Evolutionary conservation across 2,329 filamentous ascomycete genomes (phyloP).

Genomic region (Alternaria rosae): DNA sequence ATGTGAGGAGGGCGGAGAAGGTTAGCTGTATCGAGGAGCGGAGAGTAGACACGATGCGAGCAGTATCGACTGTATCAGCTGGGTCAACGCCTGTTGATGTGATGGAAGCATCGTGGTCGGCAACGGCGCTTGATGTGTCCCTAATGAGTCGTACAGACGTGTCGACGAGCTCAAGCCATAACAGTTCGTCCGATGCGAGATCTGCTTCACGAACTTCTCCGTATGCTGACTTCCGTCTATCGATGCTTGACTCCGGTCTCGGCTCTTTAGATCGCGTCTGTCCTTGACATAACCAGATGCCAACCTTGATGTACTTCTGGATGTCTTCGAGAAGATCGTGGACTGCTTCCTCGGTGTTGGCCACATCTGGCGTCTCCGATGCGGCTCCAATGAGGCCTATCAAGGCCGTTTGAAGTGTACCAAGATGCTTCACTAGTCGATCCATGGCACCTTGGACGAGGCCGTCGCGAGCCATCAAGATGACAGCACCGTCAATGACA

Average conservation of each 20-base stretch:
- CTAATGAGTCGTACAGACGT: slow-evolving; percentile 64
- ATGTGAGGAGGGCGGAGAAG: slow-evolving; percentile 84
- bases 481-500: slow-evolving; percentile 89
- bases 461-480: slow-evolving; percentile 88
- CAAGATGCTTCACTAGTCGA: slow-evolving; percentile 80
- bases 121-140: slow-evolving; percentile 55
- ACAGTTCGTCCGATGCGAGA: slow-evolving; percentile 66
- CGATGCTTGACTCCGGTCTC: slow-evolving; percentile 49
- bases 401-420: slow-evolving; percentile 79
- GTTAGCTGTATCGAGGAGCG: slow-evolving; percentile 85
- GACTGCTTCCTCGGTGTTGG: slow-evolving; percentile 69
- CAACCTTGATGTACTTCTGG: slow-evolving; percentile 89
- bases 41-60: slow-evolving; percentile 71
- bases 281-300: slow-evolving; percentile 93
- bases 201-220: slow-evolving; percentile 62
- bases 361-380: slow-evolving; percentile 63
- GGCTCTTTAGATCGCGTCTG: slow-evolving; percentile 70
- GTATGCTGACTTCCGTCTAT: slow-evolving; percentile 41
- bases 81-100: slow-evolving; percentile 29
- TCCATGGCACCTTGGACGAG: slow-evolving; percentile 83
- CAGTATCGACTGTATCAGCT: slow-evolving; percentile 57
- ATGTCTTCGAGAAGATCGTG: slow-evolving; percentile 78
- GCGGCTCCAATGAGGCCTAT: slow-evolving; percentile 73
- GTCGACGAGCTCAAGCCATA: slow-evolving; percentile 73
- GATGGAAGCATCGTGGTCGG: slow-evolving; percentile 49